Evolutionary conservation across 768 basidiomycete genomes (phyloP), one percentile per base, ranked within the genome.

Genomic region (Paxillus ammoniavirescens): DNA sequence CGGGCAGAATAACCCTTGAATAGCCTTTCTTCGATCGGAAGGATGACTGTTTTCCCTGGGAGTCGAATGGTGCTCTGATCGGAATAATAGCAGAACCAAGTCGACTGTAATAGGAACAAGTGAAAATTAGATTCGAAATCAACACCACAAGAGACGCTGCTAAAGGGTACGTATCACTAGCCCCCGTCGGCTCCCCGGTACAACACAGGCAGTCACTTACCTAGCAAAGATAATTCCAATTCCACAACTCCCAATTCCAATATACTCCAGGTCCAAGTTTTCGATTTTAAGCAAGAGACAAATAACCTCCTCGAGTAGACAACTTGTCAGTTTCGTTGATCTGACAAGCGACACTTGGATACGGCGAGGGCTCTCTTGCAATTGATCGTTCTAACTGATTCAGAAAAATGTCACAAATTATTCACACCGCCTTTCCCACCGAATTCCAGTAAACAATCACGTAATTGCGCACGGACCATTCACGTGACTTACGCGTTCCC

Each of bases 401-500:
- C 23, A n/a, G 15, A 35, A 12, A 12, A 44, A 36, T 43, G 50
- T 50, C 46, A 57, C 50, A 18, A 49, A 40, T 30, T 43, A 53
- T 48, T 31, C 43, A 47, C 28, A 41, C 50, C 26, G 33, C 33
- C 30, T 43, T 30, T n/a, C 31, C 4, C n/a, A 18, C 30, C 35
- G 21, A 44, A 33, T 35, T 35, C 35, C 48, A 41, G 37, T 65
- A 56, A 64, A 60, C 65, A 53, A 56, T 45, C 40, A 49, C 51
- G 56, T 61, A 36, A 50, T 5, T 42, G 48, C 54, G 66, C 66
- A 68, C 66, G 57, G 66, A 62, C 66, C 66, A 66, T 0, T 0
- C 66, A 67, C 62, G 62, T 67, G 66, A 62, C 21, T 17, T 35
- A 42, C 50, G 53, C 43, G 47, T 41, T 8, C 26, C 26, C 26